Percentiles rank a stretch among this genome's conserved stretches.
Evolutionary conservation across 2,329 filamentous ascomycete genomes (phyloP).

Genomic region (Botrytis elliptica): DNA sequence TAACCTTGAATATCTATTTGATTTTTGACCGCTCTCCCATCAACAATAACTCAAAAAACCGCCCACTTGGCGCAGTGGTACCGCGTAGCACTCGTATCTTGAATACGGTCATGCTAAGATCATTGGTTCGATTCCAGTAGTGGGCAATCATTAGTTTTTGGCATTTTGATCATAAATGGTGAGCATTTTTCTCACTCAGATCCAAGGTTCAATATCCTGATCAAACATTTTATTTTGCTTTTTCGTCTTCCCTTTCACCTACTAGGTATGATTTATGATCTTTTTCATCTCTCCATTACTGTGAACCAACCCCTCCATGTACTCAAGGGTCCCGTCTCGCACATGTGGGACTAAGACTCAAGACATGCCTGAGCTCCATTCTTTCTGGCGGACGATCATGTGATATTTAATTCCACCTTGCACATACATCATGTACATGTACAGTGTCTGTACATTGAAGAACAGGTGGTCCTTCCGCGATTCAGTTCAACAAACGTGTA

Average conservation of each 20-base stretch:
- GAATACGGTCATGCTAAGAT: neutral
- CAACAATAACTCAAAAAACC: neutral
- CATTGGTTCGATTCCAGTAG: conserved; percentile 6
- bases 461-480: neutral
- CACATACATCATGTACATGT: neutral
- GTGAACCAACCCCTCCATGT: neutral
- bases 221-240: no score
- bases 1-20: fast-evolving
- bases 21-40: fast-evolving
- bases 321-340: neutral
- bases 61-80: neutral
- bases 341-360: neutral
- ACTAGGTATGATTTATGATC: neutral
- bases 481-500: neutral
- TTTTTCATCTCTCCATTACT: neutral
- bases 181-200: neutral
- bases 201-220: neutral
- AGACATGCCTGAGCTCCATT: neutral
- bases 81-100: neutral
- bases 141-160: neutral
- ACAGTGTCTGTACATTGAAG: neutral
- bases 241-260: no score
- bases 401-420: neutral
- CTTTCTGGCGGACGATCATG: neutral
- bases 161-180: neutral